Percentiles rank a stretch among this genome's conserved stretches.
Conservation (phyloP, 192 early-diverging fungal genomes). For the Geranomyces variabilis region DNA sequence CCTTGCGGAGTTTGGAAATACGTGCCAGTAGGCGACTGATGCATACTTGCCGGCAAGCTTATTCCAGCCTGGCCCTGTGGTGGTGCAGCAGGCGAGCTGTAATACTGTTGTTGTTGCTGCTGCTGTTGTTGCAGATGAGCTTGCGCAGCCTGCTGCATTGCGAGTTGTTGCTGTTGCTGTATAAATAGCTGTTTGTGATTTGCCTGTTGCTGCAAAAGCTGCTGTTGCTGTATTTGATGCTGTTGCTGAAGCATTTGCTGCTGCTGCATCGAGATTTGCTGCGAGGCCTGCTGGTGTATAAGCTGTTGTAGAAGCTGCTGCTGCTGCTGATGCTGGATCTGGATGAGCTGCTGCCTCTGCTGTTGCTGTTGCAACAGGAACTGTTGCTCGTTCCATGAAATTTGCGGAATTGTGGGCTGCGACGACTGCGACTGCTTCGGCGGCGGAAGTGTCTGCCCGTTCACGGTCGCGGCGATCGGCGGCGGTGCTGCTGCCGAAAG, state of each 20-base stretch:
- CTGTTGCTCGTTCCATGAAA: not conserved
- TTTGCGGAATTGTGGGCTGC: not conserved
- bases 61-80: not conserved
- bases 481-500: not conserved
- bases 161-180: slow-evolving; percentile 13
- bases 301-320: slow-evolving; percentile 6
- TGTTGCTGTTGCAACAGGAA: slow-evolving; percentile 5
- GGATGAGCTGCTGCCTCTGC: slow-evolving; percentile 11
- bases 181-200: not conserved
- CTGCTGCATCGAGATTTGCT: not conserved
- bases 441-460: not conserved
- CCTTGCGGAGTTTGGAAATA: slow-evolving; percentile 19
- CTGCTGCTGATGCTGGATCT: not conserved
- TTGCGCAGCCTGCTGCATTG: not conserved
- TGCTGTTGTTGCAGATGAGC: slow-evolving; percentile 7
- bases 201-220: slow-evolving; percentile 3
- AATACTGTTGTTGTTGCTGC: slow-evolving; percentile 17
- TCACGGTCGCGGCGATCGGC: not conserved
- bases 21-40: not conserved
- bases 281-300: not conserved
- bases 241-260: slow-evolving; percentile 21
- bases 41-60: not conserved
- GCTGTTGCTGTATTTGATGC: slow-evolving; percentile 20
- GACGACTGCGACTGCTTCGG: not conserved
- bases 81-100: not conserved